phyloP scores from a whole-genome alignment of 2,329 filamentous ascomycete genomes.

The Botrytis aclada region DNA sequence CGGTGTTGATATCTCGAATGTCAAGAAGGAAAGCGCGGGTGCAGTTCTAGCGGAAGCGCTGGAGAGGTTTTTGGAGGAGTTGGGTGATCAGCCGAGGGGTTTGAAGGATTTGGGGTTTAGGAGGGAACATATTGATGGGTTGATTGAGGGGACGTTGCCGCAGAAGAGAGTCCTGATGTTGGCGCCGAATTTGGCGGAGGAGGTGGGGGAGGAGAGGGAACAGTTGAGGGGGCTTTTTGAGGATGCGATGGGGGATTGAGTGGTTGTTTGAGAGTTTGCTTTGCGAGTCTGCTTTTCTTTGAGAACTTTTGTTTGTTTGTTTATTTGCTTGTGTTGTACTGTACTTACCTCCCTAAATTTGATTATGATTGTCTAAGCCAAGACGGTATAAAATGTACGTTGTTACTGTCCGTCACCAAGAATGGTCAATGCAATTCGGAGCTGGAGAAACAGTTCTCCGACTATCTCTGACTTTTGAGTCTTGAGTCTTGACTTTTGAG shows the following conservation, averaged over 20 bases:
- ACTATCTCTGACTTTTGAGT: too few relatives aligned
- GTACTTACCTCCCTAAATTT: background rate
- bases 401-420: too few relatives aligned
- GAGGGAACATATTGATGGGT: conserved; percentile 67
- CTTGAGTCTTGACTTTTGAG: too few relatives aligned
- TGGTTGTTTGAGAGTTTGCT: background rate
- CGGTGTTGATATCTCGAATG: conserved; percentile 82
- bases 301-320: background rate
- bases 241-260: conserved; percentile 44
- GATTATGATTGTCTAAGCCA: too few relatives aligned
- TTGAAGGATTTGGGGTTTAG: conserved; percentile 81
- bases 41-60: conserved; percentile 84
- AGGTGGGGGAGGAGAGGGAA: conserved; percentile 67
- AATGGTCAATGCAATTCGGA: too few relatives aligned
- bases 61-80: conserved; percentile 70
- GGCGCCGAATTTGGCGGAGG: conserved; percentile 74
- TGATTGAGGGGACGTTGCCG: conserved; percentile 93
- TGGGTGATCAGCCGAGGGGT: conserved; percentile 89
- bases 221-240: conserved; percentile 70
- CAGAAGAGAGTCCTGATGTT: conserved; percentile 89
- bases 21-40: conserved; percentile 85
- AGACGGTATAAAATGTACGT: too few relatives aligned
- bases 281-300: too few relatives aligned
- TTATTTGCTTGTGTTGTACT: background rate
- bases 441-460: too few relatives aligned